Base-by-base conservation (phyloP, 148 eudicot species). In the Vaccinium corymbosum region DNA sequence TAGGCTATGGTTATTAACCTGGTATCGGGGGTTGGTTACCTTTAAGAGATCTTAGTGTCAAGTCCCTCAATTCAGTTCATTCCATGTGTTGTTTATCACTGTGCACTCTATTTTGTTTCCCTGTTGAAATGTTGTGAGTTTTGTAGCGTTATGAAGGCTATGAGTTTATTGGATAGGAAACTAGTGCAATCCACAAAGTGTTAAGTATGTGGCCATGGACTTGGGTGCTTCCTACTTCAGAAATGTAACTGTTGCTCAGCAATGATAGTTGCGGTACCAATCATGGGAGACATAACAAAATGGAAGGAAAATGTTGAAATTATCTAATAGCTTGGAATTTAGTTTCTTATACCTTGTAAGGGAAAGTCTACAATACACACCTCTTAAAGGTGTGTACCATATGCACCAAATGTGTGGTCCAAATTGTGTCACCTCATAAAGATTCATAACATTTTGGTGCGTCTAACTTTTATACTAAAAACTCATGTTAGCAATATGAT, bases 1-100 rank as follows among this genome's bases (percentile, higher is more conserved):
- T 25, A 7, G 56, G 32, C 17, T 49, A 22, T 25, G 22, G 19
- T n/a, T 76, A 51, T 76, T 76, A 50, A 22, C 79, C 22, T 76
- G 56, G 56, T n/a, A 50, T 76, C 8, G 50, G 57, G 79, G 79
- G 56, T 76, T 76, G 32, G 14, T 56, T 27, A 68, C 73, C n/a
- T 76, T 56, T 76, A 76, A 76, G 32, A 49, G 56, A 13, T 76
- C 56, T 76, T 49, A 22, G 25, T 19, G 49, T 75, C 52, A 46
- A 75, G 52, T 46, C 22, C 22, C 35, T 76, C 35, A 19, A 49
- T 22, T 76, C 8, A 51, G 79, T 76, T n/a, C 42, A 68, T 3
- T 68, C 17, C 42, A 27, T 68, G 27, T 68, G 7, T 68, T 76
- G 29, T 12, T 49, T 76, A 20, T 46, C 52, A 17, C 3, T 20